Evolutionary conservation across 352 stramenopile species (phyloP).

Genomic region (Saprolegnia diclina): DNA sequence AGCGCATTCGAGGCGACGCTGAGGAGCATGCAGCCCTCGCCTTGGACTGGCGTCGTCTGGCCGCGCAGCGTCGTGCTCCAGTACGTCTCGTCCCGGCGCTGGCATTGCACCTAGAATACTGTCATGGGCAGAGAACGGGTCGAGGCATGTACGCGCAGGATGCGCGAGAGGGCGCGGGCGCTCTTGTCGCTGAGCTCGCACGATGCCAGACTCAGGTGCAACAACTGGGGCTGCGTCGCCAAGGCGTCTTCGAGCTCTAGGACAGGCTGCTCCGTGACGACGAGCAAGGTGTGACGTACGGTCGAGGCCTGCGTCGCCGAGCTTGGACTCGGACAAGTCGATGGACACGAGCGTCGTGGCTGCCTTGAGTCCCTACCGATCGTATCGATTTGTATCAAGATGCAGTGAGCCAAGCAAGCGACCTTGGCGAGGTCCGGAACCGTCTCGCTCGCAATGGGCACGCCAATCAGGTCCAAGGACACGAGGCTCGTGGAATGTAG

Average conservation of each 20-base stretch:
- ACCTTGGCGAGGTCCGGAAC: slow-evolving; percentile 10
- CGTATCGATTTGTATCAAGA: no score
- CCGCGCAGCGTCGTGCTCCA: slow-evolving; percentile 26
- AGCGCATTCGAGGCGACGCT: slow-evolving; percentile 15
- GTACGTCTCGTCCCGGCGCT: slow-evolving; percentile 20
- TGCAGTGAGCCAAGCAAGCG: no score
- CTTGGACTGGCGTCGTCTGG: slow-evolving; percentile 5
- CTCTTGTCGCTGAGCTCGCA: slow-evolving; percentile 22
- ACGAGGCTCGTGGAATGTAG: slow-evolving; percentile 6
- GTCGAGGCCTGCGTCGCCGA: slow-evolving; percentile 21
- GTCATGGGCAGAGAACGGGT: neutral
- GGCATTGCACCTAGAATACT: slow-evolving; percentile 7
- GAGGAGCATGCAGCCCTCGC: slow-evolving; percentile 23
- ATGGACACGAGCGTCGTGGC: neutral
- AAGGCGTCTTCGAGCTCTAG: slow-evolving; percentile 21
- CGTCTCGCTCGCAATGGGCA: slow-evolving; percentile 4
- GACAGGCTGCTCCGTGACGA: neutral
- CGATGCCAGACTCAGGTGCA: slow-evolving; percentile 12
- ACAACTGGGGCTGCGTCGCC: slow-evolving; percentile 7
- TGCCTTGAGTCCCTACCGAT: neutral
- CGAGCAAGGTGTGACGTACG: neutral
- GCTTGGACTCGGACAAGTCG: slow-evolving; percentile 1
- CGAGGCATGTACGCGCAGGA: slow-evolving; percentile 8
- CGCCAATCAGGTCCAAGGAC: slow-evolving; percentile 16
- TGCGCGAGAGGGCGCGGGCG: slow-evolving; percentile 13